These are phyloP conservation scores for Trichosporon coremiiforme DNA, from an alignment of 1,284 basidiomycete genomes.

Conservation along the genomic window DNA sequence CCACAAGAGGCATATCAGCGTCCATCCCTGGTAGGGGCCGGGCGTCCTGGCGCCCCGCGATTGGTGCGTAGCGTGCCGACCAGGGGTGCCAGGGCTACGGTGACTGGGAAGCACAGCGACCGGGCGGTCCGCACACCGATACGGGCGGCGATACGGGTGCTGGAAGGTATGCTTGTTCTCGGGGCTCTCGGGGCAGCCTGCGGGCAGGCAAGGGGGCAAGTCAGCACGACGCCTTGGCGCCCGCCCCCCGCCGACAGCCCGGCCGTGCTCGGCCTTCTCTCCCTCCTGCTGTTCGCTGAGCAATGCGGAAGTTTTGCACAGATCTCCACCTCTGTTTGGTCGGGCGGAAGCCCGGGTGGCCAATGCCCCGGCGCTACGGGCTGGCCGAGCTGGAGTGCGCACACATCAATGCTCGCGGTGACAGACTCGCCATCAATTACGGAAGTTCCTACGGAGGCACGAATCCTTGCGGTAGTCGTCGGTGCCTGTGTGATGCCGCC, in stretches of 20 bases:
- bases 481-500: neutral
- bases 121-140: neutral
- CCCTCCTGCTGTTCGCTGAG: neutral
- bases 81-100: neutral
- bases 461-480: neutral
- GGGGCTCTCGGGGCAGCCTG: neutral
- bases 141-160: neutral
- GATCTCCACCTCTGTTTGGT: neutral
- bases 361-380: too few relatives aligned
- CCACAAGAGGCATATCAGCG: constrained; percentile 6
- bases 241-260: too few relatives aligned
- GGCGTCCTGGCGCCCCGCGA: neutral
- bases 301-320: neutral
- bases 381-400: neutral
- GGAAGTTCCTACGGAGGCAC: neutral
- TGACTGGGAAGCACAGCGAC: neutral
- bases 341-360: too few relatives aligned
- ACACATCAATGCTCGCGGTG: neutral
- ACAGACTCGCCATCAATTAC: neutral
- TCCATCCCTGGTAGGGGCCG: neutral
- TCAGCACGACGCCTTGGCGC: neutral
- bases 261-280: neutral
- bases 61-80: neutral
- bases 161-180: constrained; percentile 5
- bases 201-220: neutral